Evolutionary conservation across 2,329 filamentous ascomycete species (phyloP).

Genomic region (Fusarium nematophilum): DNA sequence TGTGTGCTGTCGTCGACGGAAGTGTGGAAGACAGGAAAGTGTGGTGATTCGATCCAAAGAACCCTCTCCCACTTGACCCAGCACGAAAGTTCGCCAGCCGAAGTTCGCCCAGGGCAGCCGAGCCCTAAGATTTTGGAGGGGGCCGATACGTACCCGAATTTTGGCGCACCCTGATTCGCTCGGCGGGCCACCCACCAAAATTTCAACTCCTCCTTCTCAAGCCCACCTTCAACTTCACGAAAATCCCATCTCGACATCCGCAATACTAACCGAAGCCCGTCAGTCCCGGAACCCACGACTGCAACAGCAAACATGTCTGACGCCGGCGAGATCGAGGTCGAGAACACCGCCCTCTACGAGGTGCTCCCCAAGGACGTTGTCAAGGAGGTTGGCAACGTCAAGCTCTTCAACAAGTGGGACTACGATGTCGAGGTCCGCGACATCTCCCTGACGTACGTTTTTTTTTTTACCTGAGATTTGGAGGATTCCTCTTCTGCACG

Average conservation of each 20-base stretch:
- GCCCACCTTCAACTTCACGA: slow-evolving; percentile 50
- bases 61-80: slow-evolving; percentile 44
- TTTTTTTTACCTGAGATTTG: slow-evolving; percentile 18
- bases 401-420: slow-evolving; percentile 97
- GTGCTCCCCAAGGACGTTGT: slow-evolving; percentile 94
- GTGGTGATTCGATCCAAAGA: slow-evolving; percentile 43
- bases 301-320: slow-evolving; percentile 84
- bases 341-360: slow-evolving; percentile 78
- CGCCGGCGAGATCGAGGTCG: slow-evolving; percentile 92
- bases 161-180: slow-evolving; percentile 51
- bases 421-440: slow-evolving; percentile 99
- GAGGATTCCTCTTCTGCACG: slow-evolving; percentile 24
- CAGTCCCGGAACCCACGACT: slow-evolving; percentile 53
- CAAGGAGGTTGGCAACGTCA: slow-evolving; percentile 89
- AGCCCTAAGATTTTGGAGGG: slow-evolving; percentile 53
- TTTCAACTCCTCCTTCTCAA: slow-evolving; percentile 48
- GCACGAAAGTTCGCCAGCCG: slow-evolving; percentile 33
- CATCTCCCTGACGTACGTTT: slow-evolving; percentile 95
- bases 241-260: slow-evolving; percentile 53
- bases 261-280: slow-evolving; percentile 53
- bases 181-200: slow-evolving; percentile 50
- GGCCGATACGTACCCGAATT: slow-evolving; percentile 44
- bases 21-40: slow-evolving; percentile 50
- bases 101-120: slow-evolving; percentile 54
- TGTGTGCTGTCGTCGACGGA: slow-evolving; percentile 55